A percentile compares a stretch with the other conserved stretches of the same genome.
Conservation (phyloP, 148 eudicot species). For the Diospyros kaki region DNA sequence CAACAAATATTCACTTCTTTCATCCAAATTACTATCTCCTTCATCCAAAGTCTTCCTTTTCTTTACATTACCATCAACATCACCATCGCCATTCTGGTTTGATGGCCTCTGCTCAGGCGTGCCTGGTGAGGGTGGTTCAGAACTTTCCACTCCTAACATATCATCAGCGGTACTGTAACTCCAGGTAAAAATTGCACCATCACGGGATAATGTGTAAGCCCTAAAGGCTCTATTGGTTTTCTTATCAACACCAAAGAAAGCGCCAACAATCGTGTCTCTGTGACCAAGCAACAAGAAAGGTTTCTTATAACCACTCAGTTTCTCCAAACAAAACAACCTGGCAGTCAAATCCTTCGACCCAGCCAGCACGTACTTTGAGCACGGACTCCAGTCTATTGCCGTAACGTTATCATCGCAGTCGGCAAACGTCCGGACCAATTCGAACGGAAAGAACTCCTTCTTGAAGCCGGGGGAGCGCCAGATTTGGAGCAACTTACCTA, state of each 20-base stretch:
- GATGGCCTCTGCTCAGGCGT: slow-evolving; percentile 55
- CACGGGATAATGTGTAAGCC: slow-evolving; percentile 77
- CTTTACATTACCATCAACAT: slow-evolving; percentile 24
- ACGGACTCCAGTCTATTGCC: slow-evolving; percentile 70
- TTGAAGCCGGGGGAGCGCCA: slow-evolving; percentile 89
- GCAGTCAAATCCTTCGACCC: slow-evolving; percentile 88
- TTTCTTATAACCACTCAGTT: slow-evolving; percentile 28
- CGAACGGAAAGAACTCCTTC: slow-evolving; percentile 83
- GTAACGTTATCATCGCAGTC: slow-evolving; percentile 75
- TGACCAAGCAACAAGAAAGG: slow-evolving; percentile 87
- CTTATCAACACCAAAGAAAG: slow-evolving; percentile 74
- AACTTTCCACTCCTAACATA: slow-evolving; percentile 23
- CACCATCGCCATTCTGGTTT: slow-evolving; percentile 29
- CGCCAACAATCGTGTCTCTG: slow-evolving; percentile 66
- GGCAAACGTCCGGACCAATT: slow-evolving; percentile 69
- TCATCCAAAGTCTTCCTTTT: slow-evolving; percentile 64
- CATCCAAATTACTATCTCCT: slow-evolving; percentile 28
- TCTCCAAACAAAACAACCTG: slow-evolving; percentile 65
- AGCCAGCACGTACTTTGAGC: slow-evolving; percentile 50
- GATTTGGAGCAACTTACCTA: slow-evolving; percentile 72
- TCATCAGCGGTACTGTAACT: slow-evolving; percentile 33
- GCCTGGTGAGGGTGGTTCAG: slow-evolving; percentile 77
- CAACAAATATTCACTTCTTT: slow-evolving; percentile 34
- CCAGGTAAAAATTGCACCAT: slow-evolving; percentile 84
- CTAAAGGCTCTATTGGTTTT: slow-evolving; percentile 34